phyloP scores from a whole-genome alignment of 1,284 basidiomycete genomes.

The Earliella scabrosa region DNA sequence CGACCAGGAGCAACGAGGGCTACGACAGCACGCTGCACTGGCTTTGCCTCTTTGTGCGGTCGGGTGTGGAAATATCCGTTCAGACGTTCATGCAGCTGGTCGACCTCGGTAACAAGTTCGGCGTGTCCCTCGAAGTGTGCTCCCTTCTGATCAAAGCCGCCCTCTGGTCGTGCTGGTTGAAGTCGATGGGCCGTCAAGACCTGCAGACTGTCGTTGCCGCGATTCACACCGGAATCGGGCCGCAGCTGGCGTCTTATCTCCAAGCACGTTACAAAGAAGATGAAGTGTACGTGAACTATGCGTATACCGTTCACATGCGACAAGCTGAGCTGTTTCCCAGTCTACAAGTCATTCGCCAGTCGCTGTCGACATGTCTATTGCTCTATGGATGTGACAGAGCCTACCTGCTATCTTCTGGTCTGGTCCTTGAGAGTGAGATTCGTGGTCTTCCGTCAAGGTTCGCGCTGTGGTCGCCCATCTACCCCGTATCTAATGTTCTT shows the following conservation, averaged over 20 bases:
- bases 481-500: neutral
- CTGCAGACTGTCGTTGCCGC: slow-evolving; percentile 53
- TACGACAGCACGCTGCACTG: slow-evolving; percentile 60
- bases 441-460: slow-evolving; percentile 59
- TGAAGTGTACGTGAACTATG: slow-evolving; percentile 26
- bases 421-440: slow-evolving; percentile 54
- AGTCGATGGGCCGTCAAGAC: slow-evolving; percentile 58
- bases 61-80: slow-evolving; percentile 69
- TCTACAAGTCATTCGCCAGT: slow-evolving; percentile 55
- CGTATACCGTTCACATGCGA: slow-evolving; percentile 22
- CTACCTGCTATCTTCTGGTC: slow-evolving; percentile 42
- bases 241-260: slow-evolving; percentile 43
- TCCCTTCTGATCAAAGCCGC: slow-evolving; percentile 52
- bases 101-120: slow-evolving; percentile 42
- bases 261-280: slow-evolving; percentile 21
- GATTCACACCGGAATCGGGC: slow-evolving; percentile 49
- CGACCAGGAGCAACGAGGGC: slow-evolving; percentile 47
- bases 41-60: slow-evolving; percentile 67
- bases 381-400: slow-evolving; percentile 66
- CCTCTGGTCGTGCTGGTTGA: slow-evolving; percentile 56
- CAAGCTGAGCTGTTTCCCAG: slow-evolving; percentile 12
- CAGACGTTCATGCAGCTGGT: slow-evolving; percentile 52
- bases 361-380: slow-evolving; percentile 60
- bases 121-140: slow-evolving; percentile 48
- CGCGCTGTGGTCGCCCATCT: slow-evolving; percentile 11